Evolutionary conservation across 2,329 filamentous ascomycete species (phyloP).

Genomic region (Hymenoscyphus repandus): DNA sequence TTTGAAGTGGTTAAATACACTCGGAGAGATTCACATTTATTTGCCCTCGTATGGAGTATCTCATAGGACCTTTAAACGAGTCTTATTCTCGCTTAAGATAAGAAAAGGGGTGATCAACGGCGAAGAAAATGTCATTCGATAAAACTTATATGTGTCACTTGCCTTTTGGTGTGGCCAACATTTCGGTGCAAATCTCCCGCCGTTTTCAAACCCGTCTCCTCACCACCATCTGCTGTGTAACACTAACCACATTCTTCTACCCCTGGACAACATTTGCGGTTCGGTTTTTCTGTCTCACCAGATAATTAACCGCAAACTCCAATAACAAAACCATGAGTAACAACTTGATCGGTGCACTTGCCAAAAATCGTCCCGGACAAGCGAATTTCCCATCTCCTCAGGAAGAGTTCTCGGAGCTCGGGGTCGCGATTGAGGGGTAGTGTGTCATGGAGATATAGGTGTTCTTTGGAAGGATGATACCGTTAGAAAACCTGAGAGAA

Average conservation of each 20-base stretch:
- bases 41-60: no score
- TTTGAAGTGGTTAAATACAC: no score
- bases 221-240: neutral
- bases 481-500: neutral
- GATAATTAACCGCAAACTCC: neutral
- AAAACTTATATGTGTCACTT: no score
- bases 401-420: neutral
- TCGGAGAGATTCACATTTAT: no score
- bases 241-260: neutral
- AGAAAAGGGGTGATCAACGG: no score
- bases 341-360: slow-evolving; percentile 1
- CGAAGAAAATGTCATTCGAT: no score
- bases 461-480: neutral
- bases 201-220: neutral
- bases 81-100: no score
- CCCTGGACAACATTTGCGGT: neutral
- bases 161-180: no score
- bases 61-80: no score
- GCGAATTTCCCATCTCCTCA: slow-evolving; percentile 1
- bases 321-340: neutral
- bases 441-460: neutral
- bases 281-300: neutral
- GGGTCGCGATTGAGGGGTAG: neutral
- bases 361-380: neutral
- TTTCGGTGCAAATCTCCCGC: no score